Conservation (phyloP, 306 rosid species). For the Nissolia schottii region DNA sequence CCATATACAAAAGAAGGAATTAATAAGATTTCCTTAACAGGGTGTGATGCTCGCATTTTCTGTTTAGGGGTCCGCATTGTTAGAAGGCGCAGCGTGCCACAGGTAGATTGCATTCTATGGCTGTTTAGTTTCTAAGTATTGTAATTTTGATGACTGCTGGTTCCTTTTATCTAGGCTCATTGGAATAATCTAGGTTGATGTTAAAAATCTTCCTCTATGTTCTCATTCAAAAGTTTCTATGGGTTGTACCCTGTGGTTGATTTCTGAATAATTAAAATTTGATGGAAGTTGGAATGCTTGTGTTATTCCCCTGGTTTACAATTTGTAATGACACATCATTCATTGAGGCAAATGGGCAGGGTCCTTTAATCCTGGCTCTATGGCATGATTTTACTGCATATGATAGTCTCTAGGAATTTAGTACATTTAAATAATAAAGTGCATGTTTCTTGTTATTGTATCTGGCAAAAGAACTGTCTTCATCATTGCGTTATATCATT, state of each 20-base stretch:
- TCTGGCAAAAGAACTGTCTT: not conserved
- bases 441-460: not conserved
- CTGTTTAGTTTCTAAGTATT: not conserved
- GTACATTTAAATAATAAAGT: not conserved
- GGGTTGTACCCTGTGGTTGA: not conserved
- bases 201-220: not conserved
- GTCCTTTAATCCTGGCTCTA: not conserved
- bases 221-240: not conserved
- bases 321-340: not conserved
- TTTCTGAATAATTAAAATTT: not conserved
- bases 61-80: slow-evolving; percentile 96
- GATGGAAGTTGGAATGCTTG: not conserved
- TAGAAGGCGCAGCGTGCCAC: slow-evolving; percentile 65
- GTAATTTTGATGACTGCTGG: not conserved
- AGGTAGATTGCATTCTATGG: slow-evolving; percentile 48
- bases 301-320: not conserved
- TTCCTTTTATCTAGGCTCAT: not conserved
- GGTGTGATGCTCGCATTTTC: slow-evolving; percentile 80
- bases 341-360: not conserved
- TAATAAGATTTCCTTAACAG: slow-evolving; percentile 80
- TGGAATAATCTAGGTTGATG: slow-evolving; percentile 5
- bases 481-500: not conserved
- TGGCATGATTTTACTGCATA: not conserved
- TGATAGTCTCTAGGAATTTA: not conserved
- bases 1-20: slow-evolving; percentile 69